A percentile compares a stretch with the other conserved stretches of the same genome.
phyloP scores from a whole-genome alignment of 352 stramenopile species.

The Phytophthora multivora region DNA sequence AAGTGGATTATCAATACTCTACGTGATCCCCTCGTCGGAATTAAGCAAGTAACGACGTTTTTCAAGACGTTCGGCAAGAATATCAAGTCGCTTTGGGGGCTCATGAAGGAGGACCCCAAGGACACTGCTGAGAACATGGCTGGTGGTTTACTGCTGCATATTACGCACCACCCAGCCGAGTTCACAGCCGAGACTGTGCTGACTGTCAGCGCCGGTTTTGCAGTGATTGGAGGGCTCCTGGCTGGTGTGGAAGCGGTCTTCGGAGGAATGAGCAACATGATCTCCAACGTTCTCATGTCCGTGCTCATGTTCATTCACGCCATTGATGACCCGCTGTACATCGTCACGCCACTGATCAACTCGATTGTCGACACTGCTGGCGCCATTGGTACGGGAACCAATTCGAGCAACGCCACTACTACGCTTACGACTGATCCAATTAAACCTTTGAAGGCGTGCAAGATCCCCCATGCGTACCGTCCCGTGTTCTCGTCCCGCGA shows the following conservation, averaged over 20 bases:
- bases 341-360: conserved; percentile 26
- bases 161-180: conserved; percentile 27
- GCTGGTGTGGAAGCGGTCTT: conserved; percentile 21
- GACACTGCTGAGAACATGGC: conserved; percentile 26
- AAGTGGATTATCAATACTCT: conserved; percentile 25
- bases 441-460: conserved; percentile 10
- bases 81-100: conserved; percentile 18
- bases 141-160: conserved; percentile 26
- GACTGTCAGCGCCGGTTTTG: conserved; percentile 21
- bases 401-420: conserved; percentile 6
- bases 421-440: conserved; percentile 12
- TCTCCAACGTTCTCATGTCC: conserved; percentile 23
- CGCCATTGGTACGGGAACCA: not conserved
- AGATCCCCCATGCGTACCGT: conserved; percentile 16
- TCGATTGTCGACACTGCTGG: conserved; percentile 25
- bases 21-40: conserved; percentile 20
- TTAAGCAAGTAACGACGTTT: conserved; percentile 14
- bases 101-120: conserved; percentile 26
- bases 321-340: conserved; percentile 30
- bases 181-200: conserved; percentile 30
- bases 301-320: conserved; percentile 33
- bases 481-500: conserved; percentile 27
- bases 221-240: conserved; percentile 22
- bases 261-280: conserved; percentile 23
- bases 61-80: conserved; percentile 22